Conservation (phyloP, 768 basidiomycete genomes). For the Lentinula sp. region DNA sequence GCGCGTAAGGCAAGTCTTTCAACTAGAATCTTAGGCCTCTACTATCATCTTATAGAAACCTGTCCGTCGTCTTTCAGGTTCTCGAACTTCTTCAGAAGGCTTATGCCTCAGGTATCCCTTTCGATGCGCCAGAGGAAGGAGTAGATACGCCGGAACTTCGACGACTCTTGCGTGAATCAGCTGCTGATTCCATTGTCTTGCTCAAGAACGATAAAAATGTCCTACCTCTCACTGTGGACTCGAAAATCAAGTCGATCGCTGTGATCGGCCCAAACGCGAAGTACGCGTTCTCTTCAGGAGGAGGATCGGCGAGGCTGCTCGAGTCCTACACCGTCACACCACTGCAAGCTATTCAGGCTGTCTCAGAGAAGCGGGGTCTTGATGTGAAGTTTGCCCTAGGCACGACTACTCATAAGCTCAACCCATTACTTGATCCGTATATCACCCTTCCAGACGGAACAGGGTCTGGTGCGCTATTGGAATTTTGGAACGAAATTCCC, state of each 20-base stretch:
- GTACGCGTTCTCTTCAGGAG: slow-evolving; percentile 45
- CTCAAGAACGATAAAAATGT: slow-evolving; percentile 52
- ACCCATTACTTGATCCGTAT: slow-evolving; percentile 44
- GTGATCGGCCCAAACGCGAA: slow-evolving; percentile 63
- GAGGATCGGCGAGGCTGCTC: slow-evolving; percentile 50
- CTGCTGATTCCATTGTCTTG: slow-evolving; percentile 50
- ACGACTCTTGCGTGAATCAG: slow-evolving; percentile 41
- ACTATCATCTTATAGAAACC: background rate
- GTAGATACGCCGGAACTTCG: slow-evolving; percentile 43
- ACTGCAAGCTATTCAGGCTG: slow-evolving; percentile 44
- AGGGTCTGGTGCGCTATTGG: slow-evolving; percentile 34
- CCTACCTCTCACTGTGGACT: slow-evolving; percentile 36
- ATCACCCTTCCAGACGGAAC: slow-evolving; percentile 25
- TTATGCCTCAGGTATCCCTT: slow-evolving; percentile 47
- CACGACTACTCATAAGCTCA: slow-evolving; percentile 37
- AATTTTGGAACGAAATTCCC: slow-evolving; percentile 44
- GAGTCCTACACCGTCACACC: slow-evolving; percentile 53
- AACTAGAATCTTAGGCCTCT: no score
- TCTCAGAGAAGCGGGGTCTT: slow-evolving; percentile 34
- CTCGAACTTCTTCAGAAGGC: slow-evolving; percentile 42
- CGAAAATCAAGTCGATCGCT: slow-evolving; percentile 34
- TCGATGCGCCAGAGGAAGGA: slow-evolving; percentile 41
- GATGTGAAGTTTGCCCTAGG: slow-evolving; percentile 42
- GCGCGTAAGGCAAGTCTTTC: slow-evolving; percentile 23
- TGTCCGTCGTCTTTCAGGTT: slow-evolving; percentile 24